Percentiles rank a stretch among this genome's conserved stretches.
Evolutionary conservation across 192 early-diverging fungal species (phyloP).

Genomic region (Gonapodya prolifera): DNA sequence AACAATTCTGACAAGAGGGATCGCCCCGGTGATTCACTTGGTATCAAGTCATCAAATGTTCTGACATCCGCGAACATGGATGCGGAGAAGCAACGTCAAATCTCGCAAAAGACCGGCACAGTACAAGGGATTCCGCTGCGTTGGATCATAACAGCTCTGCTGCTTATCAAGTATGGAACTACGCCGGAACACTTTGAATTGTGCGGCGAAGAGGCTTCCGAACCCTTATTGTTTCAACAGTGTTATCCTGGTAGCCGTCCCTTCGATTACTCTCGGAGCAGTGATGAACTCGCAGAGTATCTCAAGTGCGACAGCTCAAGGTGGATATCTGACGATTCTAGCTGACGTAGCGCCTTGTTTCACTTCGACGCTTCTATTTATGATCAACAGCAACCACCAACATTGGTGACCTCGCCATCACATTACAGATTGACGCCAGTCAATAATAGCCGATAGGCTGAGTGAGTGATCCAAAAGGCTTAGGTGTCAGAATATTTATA

Average conservation of each 20-base stretch:
- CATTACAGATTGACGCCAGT: not conserved
- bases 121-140: too few species aligned
- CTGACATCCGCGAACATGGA: too few species aligned
- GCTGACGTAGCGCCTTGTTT: not conserved
- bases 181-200: not conserved
- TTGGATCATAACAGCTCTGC: not conserved
- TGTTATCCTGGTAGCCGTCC: not conserved
- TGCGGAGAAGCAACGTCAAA: too few species aligned
- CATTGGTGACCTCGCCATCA: not conserved
- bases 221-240: not conserved
- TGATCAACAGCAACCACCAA: not conserved
- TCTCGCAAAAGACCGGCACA: too few species aligned
- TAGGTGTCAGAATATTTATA: not conserved
- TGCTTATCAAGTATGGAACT: not conserved
- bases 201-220: not conserved
- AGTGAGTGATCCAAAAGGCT: too few species aligned
- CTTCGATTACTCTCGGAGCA: not conserved
- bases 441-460: too few species aligned
- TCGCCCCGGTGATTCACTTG: too few species aligned
- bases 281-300: not conserved
- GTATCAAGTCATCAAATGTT: too few species aligned
- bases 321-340: not conserved
- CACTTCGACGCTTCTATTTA: not conserved
- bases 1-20: too few species aligned
- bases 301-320: not conserved